Evolutionary conservation across 805 yeast species (phyloP).

Genomic region (Barnettozyma wickerhamii): DNA sequence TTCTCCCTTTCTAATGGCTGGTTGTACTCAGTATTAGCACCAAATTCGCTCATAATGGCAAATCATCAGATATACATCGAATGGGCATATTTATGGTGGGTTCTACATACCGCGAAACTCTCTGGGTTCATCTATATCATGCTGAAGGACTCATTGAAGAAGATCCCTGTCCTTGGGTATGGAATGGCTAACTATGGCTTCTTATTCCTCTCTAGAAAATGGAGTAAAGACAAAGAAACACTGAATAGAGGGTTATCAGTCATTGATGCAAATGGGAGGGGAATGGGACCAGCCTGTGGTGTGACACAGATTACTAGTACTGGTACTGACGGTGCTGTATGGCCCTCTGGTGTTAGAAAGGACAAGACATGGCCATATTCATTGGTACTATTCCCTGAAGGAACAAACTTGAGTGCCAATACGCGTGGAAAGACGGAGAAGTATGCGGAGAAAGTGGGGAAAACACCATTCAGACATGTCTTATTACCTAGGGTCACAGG

Average conservation of each 20-base stretch:
- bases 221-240: conserved; percentile 69
- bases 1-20: conserved; percentile 6
- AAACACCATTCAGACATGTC: conserved; percentile 52
- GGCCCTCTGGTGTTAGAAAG: conserved; percentile 20
- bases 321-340: conserved; percentile 25
- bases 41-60: conserved; percentile 64
- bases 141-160: conserved; percentile 67
- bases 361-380: conserved; percentile 54
- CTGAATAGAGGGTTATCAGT: conserved; percentile 51
- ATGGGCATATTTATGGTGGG: conserved; percentile 91
- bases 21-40: conserved; percentile 31
- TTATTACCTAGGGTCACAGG: conserved; percentile 86
- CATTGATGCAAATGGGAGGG: conserved; percentile 59
- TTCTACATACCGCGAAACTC: conserved; percentile 62
- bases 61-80: conserved; percentile 94
- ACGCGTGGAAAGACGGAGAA: conserved; percentile 55
- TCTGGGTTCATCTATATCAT: conserved; percentile 67
- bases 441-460: conserved; percentile 51
- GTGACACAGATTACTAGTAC: no score
- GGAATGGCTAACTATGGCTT: conserved; percentile 82
- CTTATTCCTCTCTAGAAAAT: conserved; percentile 76
- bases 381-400: conserved; percentile 87
- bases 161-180: conserved; percentile 72
- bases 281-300: conserved; percentile 48
- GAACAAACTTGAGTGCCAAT: conserved; percentile 74